Percentiles rank a stretch among this genome's conserved stretches.
phyloP scores from a whole-genome alignment of 1,139 yeast genomes.

The Suhomyces yuchorum region DNA sequence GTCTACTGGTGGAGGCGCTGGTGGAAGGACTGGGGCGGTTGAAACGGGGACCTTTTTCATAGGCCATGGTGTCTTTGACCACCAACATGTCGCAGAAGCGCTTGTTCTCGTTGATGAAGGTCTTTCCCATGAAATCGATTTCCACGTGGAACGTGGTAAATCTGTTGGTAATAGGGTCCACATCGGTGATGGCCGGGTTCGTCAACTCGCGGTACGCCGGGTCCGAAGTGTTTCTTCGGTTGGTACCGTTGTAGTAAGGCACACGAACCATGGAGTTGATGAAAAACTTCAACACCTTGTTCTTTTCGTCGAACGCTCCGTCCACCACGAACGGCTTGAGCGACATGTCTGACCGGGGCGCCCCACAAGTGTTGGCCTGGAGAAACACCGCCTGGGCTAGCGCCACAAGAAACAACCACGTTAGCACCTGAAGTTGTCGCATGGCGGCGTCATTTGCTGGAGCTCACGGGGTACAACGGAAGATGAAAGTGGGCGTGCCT shows the following conservation, averaged over 20 bases:
- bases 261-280: slow-evolving; percentile 38
- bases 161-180: slow-evolving; percentile 45
- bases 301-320: slow-evolving; percentile 41
- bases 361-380: slow-evolving; percentile 15
- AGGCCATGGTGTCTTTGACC: slow-evolving; percentile 36
- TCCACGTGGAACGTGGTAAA: slow-evolving; percentile 53
- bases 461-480: background rate
- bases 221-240: slow-evolving; percentile 7
- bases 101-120: slow-evolving; percentile 38
- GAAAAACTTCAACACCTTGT: slow-evolving; percentile 38
- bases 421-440: slow-evolving; percentile 4
- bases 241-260: slow-evolving; percentile 6
- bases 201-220: slow-evolving; percentile 9
- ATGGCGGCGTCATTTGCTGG: slow-evolving; percentile 1
- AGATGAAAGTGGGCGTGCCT: no score
- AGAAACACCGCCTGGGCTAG: slow-evolving; percentile 14
- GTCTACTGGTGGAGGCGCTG: background rate
- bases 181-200: slow-evolving; percentile 37
- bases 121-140: slow-evolving; percentile 46
- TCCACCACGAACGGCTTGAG: slow-evolving; percentile 42
- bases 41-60: slow-evolving; percentile 28
- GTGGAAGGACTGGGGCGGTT: slow-evolving; percentile 1
- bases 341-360: slow-evolving; percentile 11
- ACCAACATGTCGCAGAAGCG: slow-evolving; percentile 51
- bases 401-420: slow-evolving; percentile 3